Conservation (phyloP, 2,329 filamentous ascomycete genomes). For the Colletotrichum chrysophilum region DNA sequence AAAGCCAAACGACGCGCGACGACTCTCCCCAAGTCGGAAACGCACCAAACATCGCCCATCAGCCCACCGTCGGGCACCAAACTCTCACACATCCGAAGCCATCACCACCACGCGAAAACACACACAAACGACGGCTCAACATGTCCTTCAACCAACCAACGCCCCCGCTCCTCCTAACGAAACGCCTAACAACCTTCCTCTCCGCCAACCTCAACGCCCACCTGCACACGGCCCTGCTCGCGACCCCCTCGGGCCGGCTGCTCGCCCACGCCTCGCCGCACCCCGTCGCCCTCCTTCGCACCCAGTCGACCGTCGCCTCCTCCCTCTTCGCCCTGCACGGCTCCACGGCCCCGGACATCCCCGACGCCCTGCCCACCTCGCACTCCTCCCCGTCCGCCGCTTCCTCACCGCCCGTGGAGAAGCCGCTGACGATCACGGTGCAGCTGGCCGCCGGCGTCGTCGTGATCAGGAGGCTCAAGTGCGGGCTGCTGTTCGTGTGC, state of each 20-base stretch:
- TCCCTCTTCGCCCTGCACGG: slow-evolving; percentile 66
- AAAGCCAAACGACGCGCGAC: neutral
- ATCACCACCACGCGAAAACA: neutral
- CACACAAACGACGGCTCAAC: neutral
- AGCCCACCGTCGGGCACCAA: neutral
- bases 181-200: slow-evolving; percentile 68
- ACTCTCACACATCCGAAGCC: neutral
- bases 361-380: slow-evolving; percentile 45
- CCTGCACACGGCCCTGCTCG: slow-evolving; percentile 65
- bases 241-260: slow-evolving; percentile 65
- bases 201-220: slow-evolving; percentile 60
- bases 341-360: slow-evolving; percentile 44
- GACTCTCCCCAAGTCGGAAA: accelerated
- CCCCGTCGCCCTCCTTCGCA: slow-evolving; percentile 63
- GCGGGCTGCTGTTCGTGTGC: slow-evolving; percentile 67
- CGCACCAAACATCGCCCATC: neutral
- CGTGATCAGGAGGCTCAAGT: slow-evolving; percentile 61
- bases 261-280: slow-evolving; percentile 61
- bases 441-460: slow-evolving; percentile 65
- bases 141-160: slow-evolving; percentile 47
- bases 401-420: slow-evolving; percentile 23
- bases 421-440: slow-evolving; percentile 56
- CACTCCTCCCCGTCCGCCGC: slow-evolving; percentile 27
- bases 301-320: slow-evolving; percentile 68
- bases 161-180: slow-evolving; percentile 68